phyloP scores from a whole-genome alignment of 495 filamentous ascomycete genomes.

The Margaritispora aquatica region DNA sequence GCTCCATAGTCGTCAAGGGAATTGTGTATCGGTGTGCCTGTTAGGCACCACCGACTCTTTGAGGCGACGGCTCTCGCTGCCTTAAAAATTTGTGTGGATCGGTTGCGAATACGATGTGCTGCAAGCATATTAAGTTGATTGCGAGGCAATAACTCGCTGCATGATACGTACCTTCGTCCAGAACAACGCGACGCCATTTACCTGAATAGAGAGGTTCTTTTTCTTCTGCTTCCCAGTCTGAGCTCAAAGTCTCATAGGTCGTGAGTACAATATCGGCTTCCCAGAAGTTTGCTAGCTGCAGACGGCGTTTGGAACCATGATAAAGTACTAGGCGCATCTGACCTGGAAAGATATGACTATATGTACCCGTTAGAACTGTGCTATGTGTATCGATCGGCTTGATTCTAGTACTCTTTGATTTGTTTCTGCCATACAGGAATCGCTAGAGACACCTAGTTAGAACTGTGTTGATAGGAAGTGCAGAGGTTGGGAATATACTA shows the following conservation, averaged over 20 bases:
- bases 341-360: not conserved
- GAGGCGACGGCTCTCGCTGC: slow-evolving; percentile 63
- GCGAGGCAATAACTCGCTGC: not conserved
- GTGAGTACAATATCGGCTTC: not conserved
- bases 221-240: slow-evolving; percentile 9
- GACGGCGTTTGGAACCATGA: not conserved
- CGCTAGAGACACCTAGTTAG: not conserved
- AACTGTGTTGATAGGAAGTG: not conserved
- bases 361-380: not conserved
- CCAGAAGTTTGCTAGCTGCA: not conserved
- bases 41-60: slow-evolving; percentile 71
- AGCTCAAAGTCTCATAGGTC: slow-evolving; percentile 8
- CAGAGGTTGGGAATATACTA: not conserved
- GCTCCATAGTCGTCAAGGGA: slow-evolving; percentile 40
- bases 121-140: not conserved
- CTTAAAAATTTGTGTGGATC: slow-evolving; percentile 57
- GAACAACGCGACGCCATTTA: slow-evolving; percentile 68
- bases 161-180: slow-evolving; percentile 62
- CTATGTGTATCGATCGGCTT: not conserved
- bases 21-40: slow-evolving; percentile 68
- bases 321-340: not conserved
- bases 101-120: slow-evolving; percentile 71
- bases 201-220: slow-evolving; percentile 5
- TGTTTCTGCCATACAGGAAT: slow-evolving; percentile 4
- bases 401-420: not conserved